Conservation (phyloP, 345 rosid genomes). For the Cochlearia excelsa region DNA sequence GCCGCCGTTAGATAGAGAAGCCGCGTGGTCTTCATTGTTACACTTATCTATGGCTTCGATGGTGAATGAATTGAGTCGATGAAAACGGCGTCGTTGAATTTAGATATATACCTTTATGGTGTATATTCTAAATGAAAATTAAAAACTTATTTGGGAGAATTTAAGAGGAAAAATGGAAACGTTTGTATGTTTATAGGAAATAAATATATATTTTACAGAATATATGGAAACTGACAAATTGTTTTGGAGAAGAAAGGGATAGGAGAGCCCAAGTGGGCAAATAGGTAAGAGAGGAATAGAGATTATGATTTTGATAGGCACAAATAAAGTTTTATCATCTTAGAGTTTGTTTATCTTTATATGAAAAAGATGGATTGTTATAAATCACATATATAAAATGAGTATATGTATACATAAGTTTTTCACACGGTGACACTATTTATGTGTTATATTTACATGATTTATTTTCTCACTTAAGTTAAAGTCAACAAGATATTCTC, state of each 20-base stretch:
- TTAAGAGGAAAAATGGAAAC: constrained; percentile 22
- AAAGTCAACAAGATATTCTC: too few relatives aligned
- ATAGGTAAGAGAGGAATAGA: background rate
- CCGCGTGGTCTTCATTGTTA: constrained; percentile 13
- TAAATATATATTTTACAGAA: background rate
- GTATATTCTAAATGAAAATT: background rate
- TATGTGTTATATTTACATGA: too few relatives aligned
- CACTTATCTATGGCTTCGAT: background rate
- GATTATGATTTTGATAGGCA: constrained; percentile 22
- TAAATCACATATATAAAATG: too few relatives aligned
- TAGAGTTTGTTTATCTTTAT: background rate
- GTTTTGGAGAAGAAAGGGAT: constrained; percentile 28
- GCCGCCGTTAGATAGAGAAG: constrained; percentile 20
- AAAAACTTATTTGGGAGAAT: constrained; percentile 8
- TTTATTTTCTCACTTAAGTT: too few relatives aligned
- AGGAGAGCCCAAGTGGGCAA: constrained; percentile 36
- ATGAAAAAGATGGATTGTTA: too few relatives aligned
- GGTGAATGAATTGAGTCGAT: constrained; percentile 6
- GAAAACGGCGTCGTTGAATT: constrained; percentile 9
- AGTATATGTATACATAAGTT: too few relatives aligned
- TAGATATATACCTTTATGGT: background rate
- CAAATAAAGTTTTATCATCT: constrained; percentile 23
- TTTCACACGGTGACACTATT: too few relatives aligned
- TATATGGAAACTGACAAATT: constrained; percentile 1
- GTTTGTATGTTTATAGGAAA: constrained; percentile 6